Conservation (phyloP, 2,329 filamentous ascomycete genomes). For the Diaporthe destruens region DNA sequence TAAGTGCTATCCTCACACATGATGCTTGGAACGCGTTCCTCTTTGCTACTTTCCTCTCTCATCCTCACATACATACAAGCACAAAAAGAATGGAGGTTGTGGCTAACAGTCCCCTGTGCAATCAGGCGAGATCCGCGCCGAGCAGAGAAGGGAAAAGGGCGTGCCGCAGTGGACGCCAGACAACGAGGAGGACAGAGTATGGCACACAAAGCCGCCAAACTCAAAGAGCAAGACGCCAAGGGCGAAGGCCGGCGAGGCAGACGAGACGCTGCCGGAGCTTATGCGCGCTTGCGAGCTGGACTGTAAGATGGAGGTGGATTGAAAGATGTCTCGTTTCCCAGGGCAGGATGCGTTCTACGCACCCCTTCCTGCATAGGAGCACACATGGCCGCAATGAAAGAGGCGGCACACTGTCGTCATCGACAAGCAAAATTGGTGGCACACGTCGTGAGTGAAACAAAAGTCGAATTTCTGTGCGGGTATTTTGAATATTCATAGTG, state of each 20-base stretch:
- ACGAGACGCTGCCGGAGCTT: conserved; percentile 19
- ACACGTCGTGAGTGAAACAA: not conserved
- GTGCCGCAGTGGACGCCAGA: conserved; percentile 40
- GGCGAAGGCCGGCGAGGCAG: not conserved
- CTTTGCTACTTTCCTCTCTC: too few species aligned
- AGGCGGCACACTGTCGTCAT: not conserved
- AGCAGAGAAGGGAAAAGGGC: conserved; percentile 34
- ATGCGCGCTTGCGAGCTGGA: conserved; percentile 13
- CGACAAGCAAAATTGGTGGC: not conserved
- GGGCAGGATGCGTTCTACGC: not conserved
- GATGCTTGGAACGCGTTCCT: not conserved
- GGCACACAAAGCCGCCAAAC: conserved; percentile 33
- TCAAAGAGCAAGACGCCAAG: conserved; percentile 8
- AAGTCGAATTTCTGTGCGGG: conserved; percentile 25
- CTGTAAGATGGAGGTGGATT: not conserved
- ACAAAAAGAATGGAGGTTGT: not conserved
- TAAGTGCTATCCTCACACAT: conserved; percentile 12
- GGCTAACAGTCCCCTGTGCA: not conserved
- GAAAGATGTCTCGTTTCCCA: not conserved
- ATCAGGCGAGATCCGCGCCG: conserved; percentile 38
- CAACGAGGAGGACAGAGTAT: conserved; percentile 34
- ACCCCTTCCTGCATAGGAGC: not conserved
- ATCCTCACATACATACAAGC: not conserved
- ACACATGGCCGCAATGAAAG: not conserved
- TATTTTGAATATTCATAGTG: conserved; percentile 26